Percentiles rank a stretch among this genome's conserved stretches.
phyloP scores from a whole-genome alignment of 192 early-diverging fungal species.

The Rhizophagus sp. region DNA sequence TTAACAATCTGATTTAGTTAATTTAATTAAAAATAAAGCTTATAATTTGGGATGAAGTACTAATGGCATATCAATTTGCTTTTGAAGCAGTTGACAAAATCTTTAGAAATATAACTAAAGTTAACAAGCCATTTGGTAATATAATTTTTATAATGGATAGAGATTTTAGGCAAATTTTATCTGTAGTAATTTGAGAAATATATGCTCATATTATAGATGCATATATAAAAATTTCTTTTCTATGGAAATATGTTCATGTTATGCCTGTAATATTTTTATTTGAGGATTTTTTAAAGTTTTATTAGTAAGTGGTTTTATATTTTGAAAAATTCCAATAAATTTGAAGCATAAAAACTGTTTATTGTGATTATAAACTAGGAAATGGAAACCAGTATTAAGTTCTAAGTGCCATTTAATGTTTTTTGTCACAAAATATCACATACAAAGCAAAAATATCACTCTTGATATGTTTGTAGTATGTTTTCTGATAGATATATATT shows the following conservation, averaged over 20 bases:
- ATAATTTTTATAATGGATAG: background rate
- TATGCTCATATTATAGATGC: constrained; percentile 22
- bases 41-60: constrained; percentile 44
- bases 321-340: too few species aligned
- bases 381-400: too few species aligned
- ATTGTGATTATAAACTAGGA: too few species aligned
- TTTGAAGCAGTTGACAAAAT: constrained; percentile 32
- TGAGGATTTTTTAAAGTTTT: too few species aligned
- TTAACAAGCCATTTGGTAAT: constrained; percentile 14
- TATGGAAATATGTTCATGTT: constrained; percentile 22
- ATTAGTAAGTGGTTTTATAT: too few species aligned
- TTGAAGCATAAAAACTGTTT: too few species aligned
- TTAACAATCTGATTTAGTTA: background rate
- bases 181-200: constrained; percentile 28
- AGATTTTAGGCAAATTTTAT: constrained; percentile 35
- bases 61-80: constrained; percentile 25
- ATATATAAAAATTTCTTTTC: constrained; percentile 31
- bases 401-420: too few species aligned
- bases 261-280: too few species aligned
- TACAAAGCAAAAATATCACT: too few species aligned
- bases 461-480: too few species aligned
- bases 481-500: too few species aligned
- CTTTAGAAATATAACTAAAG: constrained; percentile 24
- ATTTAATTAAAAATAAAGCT: background rate
- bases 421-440: too few species aligned